Conservation (phyloP, 1,284 basidiomycete genomes). For the Ustilago hordei region DNA sequence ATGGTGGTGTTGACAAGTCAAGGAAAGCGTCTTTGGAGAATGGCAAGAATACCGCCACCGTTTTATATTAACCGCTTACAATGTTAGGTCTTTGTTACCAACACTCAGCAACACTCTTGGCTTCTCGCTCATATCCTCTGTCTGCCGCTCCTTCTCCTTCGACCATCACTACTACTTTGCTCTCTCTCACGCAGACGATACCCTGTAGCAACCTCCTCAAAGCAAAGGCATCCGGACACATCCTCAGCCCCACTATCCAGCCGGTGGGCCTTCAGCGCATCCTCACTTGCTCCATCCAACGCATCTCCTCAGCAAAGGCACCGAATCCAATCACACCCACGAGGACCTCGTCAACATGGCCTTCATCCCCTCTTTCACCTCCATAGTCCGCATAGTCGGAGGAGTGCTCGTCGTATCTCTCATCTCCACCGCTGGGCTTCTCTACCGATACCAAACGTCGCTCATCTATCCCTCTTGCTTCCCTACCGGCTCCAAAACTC, state of each 20-base stretch:
- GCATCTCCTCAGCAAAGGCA: background rate
- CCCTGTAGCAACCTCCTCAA: background rate
- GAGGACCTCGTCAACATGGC: slow-evolving; percentile 27
- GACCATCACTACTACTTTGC: background rate
- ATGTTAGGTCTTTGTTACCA: background rate
- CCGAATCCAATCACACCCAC: slow-evolving; percentile 1
- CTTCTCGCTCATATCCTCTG: background rate
- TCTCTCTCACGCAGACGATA: background rate
- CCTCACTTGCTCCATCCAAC: background rate
- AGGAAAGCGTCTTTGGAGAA: background rate
- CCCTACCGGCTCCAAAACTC: slow-evolving; percentile 61
- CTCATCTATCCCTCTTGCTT: slow-evolving; percentile 66
- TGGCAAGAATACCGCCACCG: background rate
- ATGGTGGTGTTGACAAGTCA: slow-evolving; percentile 5
- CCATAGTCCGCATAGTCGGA: slow-evolving; percentile 44
- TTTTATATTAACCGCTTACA: background rate
- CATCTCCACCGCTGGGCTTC: slow-evolving; percentile 61
- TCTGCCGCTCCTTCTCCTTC: background rate
- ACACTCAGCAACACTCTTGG: background rate
- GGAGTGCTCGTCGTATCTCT: slow-evolving; percentile 56
- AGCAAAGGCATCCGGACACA: no score
- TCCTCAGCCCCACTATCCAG: no score
- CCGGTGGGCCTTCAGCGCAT: no score
- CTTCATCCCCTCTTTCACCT: slow-evolving; percentile 41
- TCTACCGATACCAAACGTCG: slow-evolving; percentile 66